Percentiles rank a stretch among this genome's conserved stretches.
Evolutionary conservation across 331 rosid species (phyloP).

Genomic region (Stylosanthes scabra): DNA sequence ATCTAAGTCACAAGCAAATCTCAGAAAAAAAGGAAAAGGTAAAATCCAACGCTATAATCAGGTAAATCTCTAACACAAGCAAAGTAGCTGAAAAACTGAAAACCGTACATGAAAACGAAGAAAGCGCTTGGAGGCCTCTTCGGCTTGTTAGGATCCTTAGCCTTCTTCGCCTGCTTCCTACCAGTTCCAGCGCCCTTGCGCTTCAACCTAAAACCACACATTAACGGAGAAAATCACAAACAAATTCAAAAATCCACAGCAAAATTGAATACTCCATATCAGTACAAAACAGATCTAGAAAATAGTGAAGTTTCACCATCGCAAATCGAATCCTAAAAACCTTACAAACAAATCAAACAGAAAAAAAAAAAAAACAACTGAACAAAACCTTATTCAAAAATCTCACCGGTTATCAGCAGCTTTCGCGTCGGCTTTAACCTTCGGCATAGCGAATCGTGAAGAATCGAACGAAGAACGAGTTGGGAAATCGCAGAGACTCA

Average conservation of each 20-base stretch:
- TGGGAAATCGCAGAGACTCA: conserved; percentile 3
- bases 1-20: background rate
- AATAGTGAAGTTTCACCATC: background rate
- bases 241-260: too few relatives aligned
- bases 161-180: conserved; percentile 64
- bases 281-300: conserved; percentile 29
- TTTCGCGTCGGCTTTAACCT: conserved; percentile 61
- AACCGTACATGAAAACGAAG: conserved; percentile 82
- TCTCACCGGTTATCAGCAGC: conserved; percentile 62
- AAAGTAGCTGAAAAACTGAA: background rate
- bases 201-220: conserved; percentile 61
- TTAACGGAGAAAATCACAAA: background rate
- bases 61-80: too few relatives aligned
- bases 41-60: background rate
- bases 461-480: conserved; percentile 17
- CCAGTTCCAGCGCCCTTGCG: conserved; percentile 66
- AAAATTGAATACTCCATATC: background rate
- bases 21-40: background rate
- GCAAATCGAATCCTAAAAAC: background rate
- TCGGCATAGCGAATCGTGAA: conserved; percentile 61
- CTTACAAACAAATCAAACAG: background rate
- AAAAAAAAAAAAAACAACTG: background rate
- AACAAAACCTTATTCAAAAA: too few relatives aligned
- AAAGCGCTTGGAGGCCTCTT: conserved; percentile 97
- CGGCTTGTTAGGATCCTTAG: conserved; percentile 94